Evolutionary conservation across 805 yeast species (phyloP).

Genomic region (Yamadazyma tumulicola): DNA sequence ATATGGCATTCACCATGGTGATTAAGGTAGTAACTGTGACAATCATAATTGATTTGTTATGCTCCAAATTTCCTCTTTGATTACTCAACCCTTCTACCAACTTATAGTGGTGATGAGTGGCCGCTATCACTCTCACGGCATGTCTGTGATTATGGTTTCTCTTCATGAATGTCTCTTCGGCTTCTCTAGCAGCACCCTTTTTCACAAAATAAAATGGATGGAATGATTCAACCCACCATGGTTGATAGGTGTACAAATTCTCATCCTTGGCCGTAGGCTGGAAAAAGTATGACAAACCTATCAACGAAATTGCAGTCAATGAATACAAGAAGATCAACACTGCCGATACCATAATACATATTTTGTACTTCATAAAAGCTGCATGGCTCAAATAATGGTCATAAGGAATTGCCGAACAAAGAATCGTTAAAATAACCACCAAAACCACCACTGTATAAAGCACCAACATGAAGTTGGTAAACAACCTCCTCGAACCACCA

Average conservation of each 20-base stretch:
- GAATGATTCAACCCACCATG: conserved; percentile 76
- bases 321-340: conserved; percentile 43
- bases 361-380: conserved; percentile 19
- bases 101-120: conserved; percentile 43
- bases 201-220: conserved; percentile 57
- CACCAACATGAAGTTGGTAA: conserved; percentile 47
- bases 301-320: conserved; percentile 47
- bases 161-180: conserved; percentile 44
- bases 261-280: conserved; percentile 54
- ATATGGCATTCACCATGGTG: conserved; percentile 49
- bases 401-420: conserved; percentile 61
- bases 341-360: conserved; percentile 27
- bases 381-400: conserved; percentile 46
- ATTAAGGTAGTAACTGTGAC: conserved; percentile 47
- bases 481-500: conserved; percentile 50
- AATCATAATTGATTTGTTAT: conserved; percentile 49
- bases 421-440: conserved; percentile 59
- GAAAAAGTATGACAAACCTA: conserved; percentile 49
- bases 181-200: conserved; percentile 47
- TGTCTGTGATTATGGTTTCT: conserved; percentile 47
- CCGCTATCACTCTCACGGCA: conserved; percentile 61
- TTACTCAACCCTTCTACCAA: conserved; percentile 38
- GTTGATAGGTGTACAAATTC: conserved; percentile 58
- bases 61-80: conserved; percentile 43
- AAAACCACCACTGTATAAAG: conserved; percentile 53